These are phyloP conservation scores for Psilocybe tampanensis DNA, from an alignment of 768 basidiomycete species.

Conservation along the genomic window DNA sequence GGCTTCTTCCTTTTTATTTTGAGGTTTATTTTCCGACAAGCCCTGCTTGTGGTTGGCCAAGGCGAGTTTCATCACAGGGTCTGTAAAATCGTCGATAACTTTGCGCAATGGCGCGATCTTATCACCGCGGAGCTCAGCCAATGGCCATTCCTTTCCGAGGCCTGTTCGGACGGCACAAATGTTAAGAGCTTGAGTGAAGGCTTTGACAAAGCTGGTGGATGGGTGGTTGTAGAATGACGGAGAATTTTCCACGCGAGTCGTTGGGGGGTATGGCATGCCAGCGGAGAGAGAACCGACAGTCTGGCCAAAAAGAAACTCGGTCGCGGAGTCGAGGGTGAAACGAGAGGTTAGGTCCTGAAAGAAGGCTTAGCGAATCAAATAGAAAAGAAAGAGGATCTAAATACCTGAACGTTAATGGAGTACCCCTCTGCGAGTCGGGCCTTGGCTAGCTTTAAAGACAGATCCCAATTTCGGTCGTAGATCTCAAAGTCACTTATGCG, in stretches of 20 bases:
- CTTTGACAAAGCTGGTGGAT: constrained; percentile 45
- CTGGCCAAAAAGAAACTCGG: constrained; percentile 60
- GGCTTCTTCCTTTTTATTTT: constrained; percentile 1
- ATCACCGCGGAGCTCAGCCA: constrained; percentile 54
- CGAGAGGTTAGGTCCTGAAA: constrained; percentile 44
- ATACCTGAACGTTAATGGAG: constrained; percentile 65
- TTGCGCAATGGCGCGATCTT: constrained; percentile 41
- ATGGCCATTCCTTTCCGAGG: constrained; percentile 36
- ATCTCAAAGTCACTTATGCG: constrained; percentile 64
- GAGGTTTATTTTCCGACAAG: constrained; percentile 22
- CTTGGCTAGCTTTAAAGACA: constrained; percentile 47
- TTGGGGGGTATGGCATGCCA: constrained; percentile 51
- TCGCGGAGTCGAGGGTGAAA: constrained; percentile 68
- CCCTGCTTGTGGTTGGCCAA: constrained; percentile 39
- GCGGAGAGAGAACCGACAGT: constrained; percentile 52
- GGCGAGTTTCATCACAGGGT: constrained; percentile 50
- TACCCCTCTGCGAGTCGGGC: constrained; percentile 45
- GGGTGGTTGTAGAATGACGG: constrained; percentile 31
- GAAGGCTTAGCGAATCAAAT: background rate
- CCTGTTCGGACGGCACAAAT: constrained; percentile 37
- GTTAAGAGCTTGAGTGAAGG: constrained; percentile 51
- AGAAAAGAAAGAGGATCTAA: too few species aligned
- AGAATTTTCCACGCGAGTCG: constrained; percentile 27
- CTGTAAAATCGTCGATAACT: constrained; percentile 50
- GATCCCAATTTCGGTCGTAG: constrained; percentile 55